Percentiles rank a stretch among this genome's conserved stretches.
These are phyloP conservation scores for Hura crepitans DNA, from an alignment of 441 rosid genomes.

Conservation along the genomic window DNA sequence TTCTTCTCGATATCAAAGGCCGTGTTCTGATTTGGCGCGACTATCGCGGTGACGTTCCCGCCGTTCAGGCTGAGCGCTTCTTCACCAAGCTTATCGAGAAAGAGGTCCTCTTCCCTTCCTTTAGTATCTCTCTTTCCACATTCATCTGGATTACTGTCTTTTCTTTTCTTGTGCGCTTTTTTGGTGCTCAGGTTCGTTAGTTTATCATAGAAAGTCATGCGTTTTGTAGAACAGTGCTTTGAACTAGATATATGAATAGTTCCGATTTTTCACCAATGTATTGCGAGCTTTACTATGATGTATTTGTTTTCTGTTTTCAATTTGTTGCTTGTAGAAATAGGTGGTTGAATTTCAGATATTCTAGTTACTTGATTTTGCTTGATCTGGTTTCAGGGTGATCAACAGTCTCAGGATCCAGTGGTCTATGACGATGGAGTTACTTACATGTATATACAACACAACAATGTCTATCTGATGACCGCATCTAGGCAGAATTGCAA, in stretches of 20 bases:
- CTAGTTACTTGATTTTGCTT: not conserved
- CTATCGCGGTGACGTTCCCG: constrained; percentile 92
- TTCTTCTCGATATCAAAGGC: constrained; percentile 92
- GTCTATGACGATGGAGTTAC: constrained; percentile 91
- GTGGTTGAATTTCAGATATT: not conserved
- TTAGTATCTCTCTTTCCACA: not conserved
- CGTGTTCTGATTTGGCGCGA: constrained; percentile 97
- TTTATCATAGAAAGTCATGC: not conserved
- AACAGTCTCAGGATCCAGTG: constrained; percentile 89
- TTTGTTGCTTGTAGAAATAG: not conserved
- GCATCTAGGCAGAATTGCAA: constrained; percentile 94
- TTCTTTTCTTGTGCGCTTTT: not conserved
- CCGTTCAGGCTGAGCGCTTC: constrained; percentile 89
- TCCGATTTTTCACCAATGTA: not conserved
- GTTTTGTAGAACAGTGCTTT: not conserved
- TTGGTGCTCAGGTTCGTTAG: not conserved
- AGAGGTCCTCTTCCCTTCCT: constrained; percentile 39
- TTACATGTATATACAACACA: constrained; percentile 88
- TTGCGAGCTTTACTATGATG: not conserved
- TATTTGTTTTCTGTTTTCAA: not conserved
- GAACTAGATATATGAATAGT: not conserved
- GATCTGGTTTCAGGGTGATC: constrained; percentile 63
- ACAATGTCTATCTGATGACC: constrained; percentile 79
- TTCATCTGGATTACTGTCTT: not conserved
- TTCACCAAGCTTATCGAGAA: constrained; percentile 94